Base-by-base conservation (phyloP, 345 rosid species). In the Aethionema arabicum region DNA sequence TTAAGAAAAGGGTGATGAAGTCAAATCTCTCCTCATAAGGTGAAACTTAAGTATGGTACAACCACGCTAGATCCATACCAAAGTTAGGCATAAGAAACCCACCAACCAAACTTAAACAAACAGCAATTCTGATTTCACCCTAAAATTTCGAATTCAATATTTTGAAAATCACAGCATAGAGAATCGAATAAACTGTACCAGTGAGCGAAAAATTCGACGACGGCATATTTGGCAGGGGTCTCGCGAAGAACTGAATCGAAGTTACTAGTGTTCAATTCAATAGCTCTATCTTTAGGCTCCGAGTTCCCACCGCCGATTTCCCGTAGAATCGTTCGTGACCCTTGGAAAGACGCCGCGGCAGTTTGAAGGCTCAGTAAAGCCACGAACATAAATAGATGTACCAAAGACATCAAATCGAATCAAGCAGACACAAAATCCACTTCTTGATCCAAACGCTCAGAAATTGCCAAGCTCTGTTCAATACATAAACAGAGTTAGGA, bases 201-300 rank as follows among this genome's bases (percentile, higher is more conserved):
- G 74, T 83, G 77, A 66, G 99, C 97, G 74, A 83, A 93, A 84
- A 93, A 93, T 54, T 93, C 99, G 52, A 93, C 97, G 46, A 93
- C 52, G 35, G 90, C 91, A 52, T 75, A 79, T 52, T 84, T 66
- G 59, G 96, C 96, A 5, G 97, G 91, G 10, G 91, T 84, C 32
- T 73, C 85, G 40, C 69, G 48, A 58, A 90, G 83, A 56, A 82
- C 79, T 4, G 75, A 67, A 67, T 84, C 90, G 80, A 93, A 90
- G 74, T 56, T 87, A 59, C 83, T 72, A 59, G 33, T 66, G 71
- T 93, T 90, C 73, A 90, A 74, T 33, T 90, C 97, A 0, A 90
- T 77, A 49, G 88, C 96, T 66, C 61, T 65, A 57, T 93, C 96
- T 33, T 37, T 70, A 50, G 45, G 59, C 53, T 65, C 78, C 38